These are phyloP conservation scores for Pseudonitzschia multiseries DNA, from an alignment of 108 stramenopile genomes.

Conservation along the genomic window DNA sequence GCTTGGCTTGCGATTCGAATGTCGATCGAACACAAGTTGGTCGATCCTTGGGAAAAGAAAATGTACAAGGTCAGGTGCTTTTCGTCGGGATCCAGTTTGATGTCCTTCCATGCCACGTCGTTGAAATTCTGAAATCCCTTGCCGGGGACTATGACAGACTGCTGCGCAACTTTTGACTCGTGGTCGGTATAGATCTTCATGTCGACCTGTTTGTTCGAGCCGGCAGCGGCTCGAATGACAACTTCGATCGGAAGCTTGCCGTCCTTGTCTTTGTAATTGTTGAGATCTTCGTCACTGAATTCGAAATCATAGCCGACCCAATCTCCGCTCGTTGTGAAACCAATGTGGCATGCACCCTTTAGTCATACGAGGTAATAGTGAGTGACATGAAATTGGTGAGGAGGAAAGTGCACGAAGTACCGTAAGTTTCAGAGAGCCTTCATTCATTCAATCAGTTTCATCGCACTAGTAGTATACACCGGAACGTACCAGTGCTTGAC, in stretches of 20 bases:
- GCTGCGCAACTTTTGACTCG: neutral
- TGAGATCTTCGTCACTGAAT: constrained; percentile 3
- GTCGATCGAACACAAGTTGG: constrained; percentile 4
- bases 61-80: neutral
- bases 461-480: neutral
- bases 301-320: constrained; percentile 10
- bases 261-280: neutral
- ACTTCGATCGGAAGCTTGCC: constrained; percentile 9
- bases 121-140: constrained; percentile 1
- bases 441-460: no score
- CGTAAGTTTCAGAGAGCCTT: neutral
- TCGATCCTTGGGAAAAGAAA: constrained; percentile 3
- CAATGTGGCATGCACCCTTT: constrained; percentile 4
- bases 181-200: constrained; percentile 3
- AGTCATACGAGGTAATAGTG: neutral
- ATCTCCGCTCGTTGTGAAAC: neutral
- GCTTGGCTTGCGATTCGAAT: neutral
- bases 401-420: neutral
- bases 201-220: neutral
- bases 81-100: constrained; percentile 4
- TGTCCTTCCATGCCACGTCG: constrained; percentile 1
- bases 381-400: neutral
- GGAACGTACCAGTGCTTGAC: neutral
- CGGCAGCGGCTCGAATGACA: neutral
- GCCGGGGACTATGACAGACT: constrained; percentile 4